Conservation (phyloP, 176 grass and related monocot genomes). For the Phyllostachys edulis region DNA sequence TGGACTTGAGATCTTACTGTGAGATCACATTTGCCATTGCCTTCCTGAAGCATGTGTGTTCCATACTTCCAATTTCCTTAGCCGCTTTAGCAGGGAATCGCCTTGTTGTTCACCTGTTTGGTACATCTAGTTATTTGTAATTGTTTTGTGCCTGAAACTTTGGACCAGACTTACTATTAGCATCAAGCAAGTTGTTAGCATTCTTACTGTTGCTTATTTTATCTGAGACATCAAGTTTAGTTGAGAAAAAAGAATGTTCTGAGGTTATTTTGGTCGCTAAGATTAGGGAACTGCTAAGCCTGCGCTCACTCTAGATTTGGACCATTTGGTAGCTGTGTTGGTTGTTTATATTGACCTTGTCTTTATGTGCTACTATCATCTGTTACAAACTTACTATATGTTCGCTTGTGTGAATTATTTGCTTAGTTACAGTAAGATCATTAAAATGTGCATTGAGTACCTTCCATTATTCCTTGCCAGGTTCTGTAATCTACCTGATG, state of each 20-base stretch:
- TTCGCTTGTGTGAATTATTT: conserved; percentile 17
- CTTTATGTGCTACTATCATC: neutral
- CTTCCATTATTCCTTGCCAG: conserved; percentile 33
- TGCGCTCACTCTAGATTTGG: neutral
- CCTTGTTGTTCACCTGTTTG: conserved; percentile 6
- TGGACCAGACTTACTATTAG: neutral
- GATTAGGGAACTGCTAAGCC: neutral
- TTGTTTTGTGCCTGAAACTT: neutral
- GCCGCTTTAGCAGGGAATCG: neutral
- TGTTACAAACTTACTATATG: conserved; percentile 9
- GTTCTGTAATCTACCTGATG: conserved; percentile 33
- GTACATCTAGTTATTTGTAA: neutral
- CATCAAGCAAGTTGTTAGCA: conserved; percentile 4
- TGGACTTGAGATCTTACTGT: neutral
- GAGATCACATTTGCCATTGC: neutral
- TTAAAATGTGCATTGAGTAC: conserved; percentile 27
- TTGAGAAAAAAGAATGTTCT: neutral
- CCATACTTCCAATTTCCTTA: neutral
- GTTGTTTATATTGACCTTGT: neutral
- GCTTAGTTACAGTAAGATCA: neutral
- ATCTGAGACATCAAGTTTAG: neutral
- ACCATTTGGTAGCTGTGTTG: neutral
- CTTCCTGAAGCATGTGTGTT: neutral
- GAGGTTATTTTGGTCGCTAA: neutral
- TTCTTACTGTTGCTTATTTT: neutral